phyloP scores from a whole-genome alignment of 148 eudicot species.

The Heliosperma pusillum region DNA sequence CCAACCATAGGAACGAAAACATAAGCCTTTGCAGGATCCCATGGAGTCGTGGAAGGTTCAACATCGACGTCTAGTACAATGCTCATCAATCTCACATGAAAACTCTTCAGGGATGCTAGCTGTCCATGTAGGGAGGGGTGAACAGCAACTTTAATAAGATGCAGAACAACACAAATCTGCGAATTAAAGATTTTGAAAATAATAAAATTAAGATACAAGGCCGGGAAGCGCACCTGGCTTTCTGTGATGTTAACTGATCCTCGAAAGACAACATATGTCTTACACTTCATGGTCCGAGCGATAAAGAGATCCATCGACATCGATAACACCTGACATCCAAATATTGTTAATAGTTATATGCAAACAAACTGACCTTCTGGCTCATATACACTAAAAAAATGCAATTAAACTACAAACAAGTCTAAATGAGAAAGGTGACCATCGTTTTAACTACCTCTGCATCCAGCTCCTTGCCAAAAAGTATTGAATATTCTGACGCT shows the following conservation, averaged over 20 bases:
- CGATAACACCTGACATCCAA: slow-evolving; percentile 72
- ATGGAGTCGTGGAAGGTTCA: slow-evolving; percentile 95
- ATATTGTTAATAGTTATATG: not conserved
- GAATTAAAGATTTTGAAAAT: not conserved
- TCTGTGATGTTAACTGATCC: slow-evolving; percentile 69
- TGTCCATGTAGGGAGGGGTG: slow-evolving; percentile 33
- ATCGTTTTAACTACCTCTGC: slow-evolving; percentile 61
- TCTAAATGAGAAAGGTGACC: not conserved
- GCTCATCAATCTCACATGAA: slow-evolving; percentile 98
- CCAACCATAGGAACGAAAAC: slow-evolving; percentile 75
- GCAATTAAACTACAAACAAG: slow-evolving; percentile 5
- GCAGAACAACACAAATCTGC: not conserved
- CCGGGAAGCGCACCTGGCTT: slow-evolving; percentile 48
- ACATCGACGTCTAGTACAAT: slow-evolving; percentile 94
- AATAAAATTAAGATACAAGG: not conserved
- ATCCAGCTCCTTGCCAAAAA: slow-evolving; percentile 97
- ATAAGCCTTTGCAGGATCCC: slow-evolving; percentile 99
- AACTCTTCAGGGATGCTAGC: slow-evolving; percentile 86
- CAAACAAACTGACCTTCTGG: not conserved
- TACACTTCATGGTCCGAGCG: slow-evolving; percentile 86
- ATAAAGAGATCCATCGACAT: slow-evolving; percentile 99
- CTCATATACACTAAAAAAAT: not conserved
- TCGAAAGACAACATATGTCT: slow-evolving; percentile 69
- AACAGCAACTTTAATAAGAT: slow-evolving; percentile 7
- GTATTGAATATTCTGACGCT: slow-evolving; percentile 79